Evolutionary conservation across 2,329 filamentous ascomycete species (phyloP), one percentile per base, ranked within the genome.

Genomic region (Emmonsiellopsis sp.): DNA sequence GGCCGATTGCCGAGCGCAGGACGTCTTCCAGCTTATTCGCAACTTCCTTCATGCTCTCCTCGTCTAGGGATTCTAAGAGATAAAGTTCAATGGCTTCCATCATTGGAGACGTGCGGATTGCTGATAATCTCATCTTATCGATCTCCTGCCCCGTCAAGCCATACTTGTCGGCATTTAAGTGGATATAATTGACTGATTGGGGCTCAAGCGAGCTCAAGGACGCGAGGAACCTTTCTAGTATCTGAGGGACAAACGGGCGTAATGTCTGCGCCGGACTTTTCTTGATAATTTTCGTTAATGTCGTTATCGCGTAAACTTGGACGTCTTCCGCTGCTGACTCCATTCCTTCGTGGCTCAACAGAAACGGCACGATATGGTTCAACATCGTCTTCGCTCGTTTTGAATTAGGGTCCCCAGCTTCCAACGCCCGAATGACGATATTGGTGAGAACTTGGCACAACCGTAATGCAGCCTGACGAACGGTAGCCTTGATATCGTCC

Each of bases 401-500:
- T 0, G 83, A 66, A 78, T 32, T 81, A 78, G 62, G 55, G 52
- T 85, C 84, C 39, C 87, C 87, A 44, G 88, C 84, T 67, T 95
- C 89, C 2, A 96, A 79, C 55, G 90, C 87, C 32, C 90, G 84
- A 3, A 94, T 88, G 11, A 97, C 79, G 13, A 88, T 87, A 51
- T 88, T 90, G 1, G 90, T 94, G 37, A 98, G 77, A 0, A 84
- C 83, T 66, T 91, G 85, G 62, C 91, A 95, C 4, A 98, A 78
- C 55, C 84, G 84, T 45, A 90, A 78, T 1, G 93, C 93, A 1
- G 90, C 87, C 37, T 80, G 77, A 50, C 93, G 81, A 4, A 98
- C 93, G 1, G 86, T 90, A 6, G 86, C 86, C 67, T 98, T 98
- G 68, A 97, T 94, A 67, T 98, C 93, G 67, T 98, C 93, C 5